Evolutionary conservation across 257 asterid genomes (phyloP), one percentile per base, ranked within the genome.

Genomic region (Rehmannia glutinosa): DNA sequence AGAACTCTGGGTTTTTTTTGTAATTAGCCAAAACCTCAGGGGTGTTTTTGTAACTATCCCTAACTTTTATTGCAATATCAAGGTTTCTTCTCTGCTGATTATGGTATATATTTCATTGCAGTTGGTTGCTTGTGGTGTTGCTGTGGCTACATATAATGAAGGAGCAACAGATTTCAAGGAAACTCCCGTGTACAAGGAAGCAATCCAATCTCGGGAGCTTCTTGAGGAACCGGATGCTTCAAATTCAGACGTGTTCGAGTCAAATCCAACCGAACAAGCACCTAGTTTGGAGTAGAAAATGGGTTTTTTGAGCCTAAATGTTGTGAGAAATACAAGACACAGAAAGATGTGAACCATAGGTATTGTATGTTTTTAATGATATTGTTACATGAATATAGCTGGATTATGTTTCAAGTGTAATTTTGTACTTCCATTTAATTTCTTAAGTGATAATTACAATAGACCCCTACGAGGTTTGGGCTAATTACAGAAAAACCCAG

Each of bases 121-220:
- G 97, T 52, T 93, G 72, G 52, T 81, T 68, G 95, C 96, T 20
- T 82, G 96, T 75, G 97, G 95, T 9, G 71, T 90, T 64, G 97
- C 97, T 39, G 97, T 87, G 81, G 81, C 82, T 24, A 82, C 95
- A 4, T 90, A 82, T 24, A 94, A 90, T 15, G 95, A 85, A 13
- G 96, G 99, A 63, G 97, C 97, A 51, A 80, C 96, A 24, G 99
- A 94, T 76, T 90, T 90, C 84, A 94, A 88, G 80, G 86, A 88
- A 11, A 88, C 97, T 46, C 91, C 93, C 2, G 92, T 49, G 1
- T 94, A 88, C 82, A 85, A 94, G 82, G 99, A 93, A 77, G 82
- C 99, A 1, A 75, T 86, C 42, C 87, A 90, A 75, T 84, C 97
- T 10, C 75, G 66, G 28, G 91, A 93, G 38, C 87, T 93, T 77